A percentile compares a stretch with the other conserved stretches of the same genome.
Evolutionary conservation across 2,329 filamentous ascomycete species (phyloP).

Genomic region (Lachnellula arida): DNA sequence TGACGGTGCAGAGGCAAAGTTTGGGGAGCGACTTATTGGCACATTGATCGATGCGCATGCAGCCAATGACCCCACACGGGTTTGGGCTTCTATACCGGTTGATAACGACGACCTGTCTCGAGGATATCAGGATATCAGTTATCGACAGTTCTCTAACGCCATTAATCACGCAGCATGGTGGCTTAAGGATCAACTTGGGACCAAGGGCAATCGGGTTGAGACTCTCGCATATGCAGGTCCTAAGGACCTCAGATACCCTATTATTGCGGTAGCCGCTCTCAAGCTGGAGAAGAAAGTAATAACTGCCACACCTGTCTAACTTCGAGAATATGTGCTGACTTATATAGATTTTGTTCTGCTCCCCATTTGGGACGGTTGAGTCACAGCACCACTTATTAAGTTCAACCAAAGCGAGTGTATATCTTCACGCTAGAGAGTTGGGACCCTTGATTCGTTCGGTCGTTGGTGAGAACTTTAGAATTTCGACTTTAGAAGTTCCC

Average conservation of each 20-base stretch:
- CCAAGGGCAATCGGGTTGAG: not conserved
- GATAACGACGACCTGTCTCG: not conserved
- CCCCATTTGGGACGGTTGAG: not conserved
- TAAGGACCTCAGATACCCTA: not conserved
- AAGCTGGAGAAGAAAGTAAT: not conserved
- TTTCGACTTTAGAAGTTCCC: not conserved
- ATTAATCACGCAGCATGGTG: not conserved
- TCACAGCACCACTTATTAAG: not conserved
- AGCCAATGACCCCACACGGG: not conserved
- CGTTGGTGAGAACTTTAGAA: not conserved
- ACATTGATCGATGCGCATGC: not conserved
- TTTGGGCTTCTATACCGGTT: not conserved
- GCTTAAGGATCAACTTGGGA: not conserved
- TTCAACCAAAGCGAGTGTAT: not conserved
- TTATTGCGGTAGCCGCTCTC: constrained; percentile 2
- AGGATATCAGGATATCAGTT: not conserved
- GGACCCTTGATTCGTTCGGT: not conserved
- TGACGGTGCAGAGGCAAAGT: not conserved
- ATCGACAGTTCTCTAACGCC: not conserved
- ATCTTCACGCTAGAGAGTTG: not conserved
- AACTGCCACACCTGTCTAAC: not conserved
- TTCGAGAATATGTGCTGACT: not conserved
- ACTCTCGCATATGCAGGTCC: constrained; percentile 1
- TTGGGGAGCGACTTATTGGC: not conserved
- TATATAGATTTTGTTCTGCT: not conserved